Conservation (phyloP, 1,284 basidiomycete genomes). For the Hortiboletus rubellus region DNA sequence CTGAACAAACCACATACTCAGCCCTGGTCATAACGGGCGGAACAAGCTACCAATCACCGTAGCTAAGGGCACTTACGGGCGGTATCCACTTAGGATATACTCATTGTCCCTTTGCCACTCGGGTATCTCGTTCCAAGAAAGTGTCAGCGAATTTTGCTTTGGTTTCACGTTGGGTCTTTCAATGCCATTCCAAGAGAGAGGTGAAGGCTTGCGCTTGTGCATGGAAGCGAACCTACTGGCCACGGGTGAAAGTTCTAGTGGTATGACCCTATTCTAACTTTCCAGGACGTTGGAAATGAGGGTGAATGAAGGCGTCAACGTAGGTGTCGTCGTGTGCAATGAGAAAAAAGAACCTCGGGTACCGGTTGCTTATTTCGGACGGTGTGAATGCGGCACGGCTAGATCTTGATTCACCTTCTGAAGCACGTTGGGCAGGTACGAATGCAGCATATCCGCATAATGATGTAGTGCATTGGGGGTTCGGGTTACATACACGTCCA, state of each 20-base stretch:
- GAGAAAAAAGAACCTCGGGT: background rate
- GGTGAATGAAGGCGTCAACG: background rate
- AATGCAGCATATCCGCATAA: slow-evolving; percentile 6
- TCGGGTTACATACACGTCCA: slow-evolving; percentile 22
- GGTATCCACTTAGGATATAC: slow-evolving; percentile 71
- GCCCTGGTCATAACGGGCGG: slow-evolving; percentile 2
- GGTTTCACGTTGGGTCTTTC: background rate
- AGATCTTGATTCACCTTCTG: slow-evolving; percentile 32
- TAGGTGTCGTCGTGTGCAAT: background rate
- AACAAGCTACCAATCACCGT: slow-evolving; percentile 7
- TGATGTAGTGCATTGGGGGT: slow-evolving; percentile 12
- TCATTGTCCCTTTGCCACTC: slow-evolving; percentile 78
- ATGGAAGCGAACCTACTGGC: slow-evolving; percentile 10
- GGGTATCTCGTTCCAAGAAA: slow-evolving; percentile 64
- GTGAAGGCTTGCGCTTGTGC: slow-evolving; percentile 17
- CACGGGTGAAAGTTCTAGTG: background rate
- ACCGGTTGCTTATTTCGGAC: background rate
- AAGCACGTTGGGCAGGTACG: slow-evolving; percentile 26
- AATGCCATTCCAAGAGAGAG: slow-evolving; percentile 11
- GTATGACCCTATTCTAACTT: background rate
- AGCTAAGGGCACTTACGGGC: slow-evolving; percentile 47
- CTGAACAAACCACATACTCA: slow-evolving; percentile 38
- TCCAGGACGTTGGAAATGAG: slow-evolving; percentile 9
- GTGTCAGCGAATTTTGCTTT: slow-evolving; percentile 33
- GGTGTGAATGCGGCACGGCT: slow-evolving; percentile 19